Base-by-base conservation (phyloP, 257 asterid genomes). In the Phtheirospermum japonicum region DNA sequence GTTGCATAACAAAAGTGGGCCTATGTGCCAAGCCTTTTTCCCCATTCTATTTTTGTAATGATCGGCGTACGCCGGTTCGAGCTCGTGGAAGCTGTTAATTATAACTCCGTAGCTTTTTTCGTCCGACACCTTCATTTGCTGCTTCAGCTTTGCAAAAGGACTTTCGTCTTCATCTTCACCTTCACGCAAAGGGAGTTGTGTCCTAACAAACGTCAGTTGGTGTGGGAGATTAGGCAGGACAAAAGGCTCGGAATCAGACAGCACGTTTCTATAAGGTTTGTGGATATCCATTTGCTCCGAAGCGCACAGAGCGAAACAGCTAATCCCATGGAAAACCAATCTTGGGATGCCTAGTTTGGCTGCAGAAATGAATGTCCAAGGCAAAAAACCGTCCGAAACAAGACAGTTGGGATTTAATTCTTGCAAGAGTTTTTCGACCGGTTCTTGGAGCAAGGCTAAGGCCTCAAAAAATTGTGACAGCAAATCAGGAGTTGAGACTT, bases 31-130 rank as follows among this genome's bases (percentile, higher is more conserved):
- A 0, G 77, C 56, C 9, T 60, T 80, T 30, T 61, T 71, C 0
- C 77, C 75, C 16, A 71, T 30, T 9, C 64, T 72, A 0, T 76
- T 72, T 59, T 46, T 46, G 52, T 69, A 81, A 32, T 79, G 69
- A 42, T 77, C 76, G 0, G 69, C 79, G 37, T 77, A 85, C 3
- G 31, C 79, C 0, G 80, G 7, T 26, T 85, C 95, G 2, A 85
- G 76, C 73, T 81, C 81, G 42, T 69, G 60, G 70, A 83, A 86
- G 63, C 90, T 86, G 67, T 86, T 83, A 6, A 73, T 9, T 4
- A 81, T 46, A 19, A 74, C 79, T 9, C 95, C 88, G 10, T 73
- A 79, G 59, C 79, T 83, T 6, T 32, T 70, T 17, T 2, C 9
- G 0, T 18, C 64, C 1, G 83, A 28, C 4, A 73, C 88, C 4